phyloP scores from a whole-genome alignment of 805 yeast genomes.

The Kurtzmaniella cleridarum region DNA sequence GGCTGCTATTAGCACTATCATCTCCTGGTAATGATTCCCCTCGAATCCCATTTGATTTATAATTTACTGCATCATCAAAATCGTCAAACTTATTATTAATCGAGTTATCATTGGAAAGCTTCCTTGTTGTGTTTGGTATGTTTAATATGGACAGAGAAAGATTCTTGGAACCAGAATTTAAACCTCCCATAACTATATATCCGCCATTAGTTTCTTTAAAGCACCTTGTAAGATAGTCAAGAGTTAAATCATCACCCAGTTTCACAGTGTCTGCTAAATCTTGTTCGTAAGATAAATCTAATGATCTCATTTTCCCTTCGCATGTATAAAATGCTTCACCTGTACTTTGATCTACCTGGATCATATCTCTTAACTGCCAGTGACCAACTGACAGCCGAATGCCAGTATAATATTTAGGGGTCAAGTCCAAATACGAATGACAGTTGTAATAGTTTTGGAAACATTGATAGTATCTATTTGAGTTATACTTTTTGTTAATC shows the following conservation, averaged over 20 bases:
- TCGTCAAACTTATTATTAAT: no score
- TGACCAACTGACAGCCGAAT: conserved; percentile 38
- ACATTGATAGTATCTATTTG: conserved; percentile 18
- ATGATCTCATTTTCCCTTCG: conserved; percentile 45
- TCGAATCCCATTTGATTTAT: no score
- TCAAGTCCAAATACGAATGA: conserved; percentile 30
- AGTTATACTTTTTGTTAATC: neutral
- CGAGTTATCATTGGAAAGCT: neutral
- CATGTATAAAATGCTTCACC: conserved; percentile 54
- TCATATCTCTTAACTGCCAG: conserved; percentile 81
- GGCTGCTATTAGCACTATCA: no score
- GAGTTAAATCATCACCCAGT: conserved; percentile 36
- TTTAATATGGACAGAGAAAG: conserved; percentile 19
- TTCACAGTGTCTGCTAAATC: conserved; percentile 6
- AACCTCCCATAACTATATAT: conserved; percentile 44
- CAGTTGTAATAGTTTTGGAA: conserved; percentile 41
- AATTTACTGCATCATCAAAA: no score
- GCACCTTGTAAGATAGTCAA: conserved; percentile 68
- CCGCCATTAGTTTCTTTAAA: conserved; percentile 52
- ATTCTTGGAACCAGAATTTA: conserved; percentile 33
- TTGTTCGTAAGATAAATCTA: conserved; percentile 32
- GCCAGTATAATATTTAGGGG: conserved; percentile 29
- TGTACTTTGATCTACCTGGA: conserved; percentile 43
- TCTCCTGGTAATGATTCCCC: no score
- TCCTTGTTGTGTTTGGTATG: conserved; percentile 10